Percentiles rank a stretch among this genome's conserved stretches.
phyloP scores from a whole-genome alignment of 2,329 filamentous ascomycete genomes.

The Penicillium decumbens region DNA sequence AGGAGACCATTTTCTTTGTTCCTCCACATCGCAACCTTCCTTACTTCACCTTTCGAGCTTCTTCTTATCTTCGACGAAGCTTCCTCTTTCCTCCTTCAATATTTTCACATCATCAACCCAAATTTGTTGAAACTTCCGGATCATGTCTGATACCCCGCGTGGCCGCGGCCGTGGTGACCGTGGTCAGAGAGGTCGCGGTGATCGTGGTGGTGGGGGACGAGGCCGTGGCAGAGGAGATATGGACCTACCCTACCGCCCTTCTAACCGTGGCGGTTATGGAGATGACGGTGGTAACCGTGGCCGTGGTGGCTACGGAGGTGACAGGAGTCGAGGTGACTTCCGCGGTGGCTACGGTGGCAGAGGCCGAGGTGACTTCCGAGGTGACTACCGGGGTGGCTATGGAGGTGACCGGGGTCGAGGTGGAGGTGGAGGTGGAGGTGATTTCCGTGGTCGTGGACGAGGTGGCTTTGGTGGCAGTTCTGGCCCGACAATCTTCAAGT shows the following conservation, averaged over 20 bases:
- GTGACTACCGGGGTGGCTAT: no score
- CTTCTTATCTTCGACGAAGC: neutral
- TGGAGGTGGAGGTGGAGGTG: slow-evolving; percentile 6
- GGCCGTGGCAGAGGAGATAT: slow-evolving; percentile 20
- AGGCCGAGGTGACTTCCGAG: neutral
- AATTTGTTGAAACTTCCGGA: neutral
- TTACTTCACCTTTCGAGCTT: neutral
- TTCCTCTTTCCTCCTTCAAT: neutral
- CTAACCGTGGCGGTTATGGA: slow-evolving; percentile 20
- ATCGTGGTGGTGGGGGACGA: slow-evolving; percentile 20
- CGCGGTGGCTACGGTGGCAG: slow-evolving; percentile 8
- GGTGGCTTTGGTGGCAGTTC: slow-evolving; percentile 19
- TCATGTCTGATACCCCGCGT: slow-evolving; percentile 14
- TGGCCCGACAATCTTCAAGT: slow-evolving; percentile 30
- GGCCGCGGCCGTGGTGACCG: slow-evolving; percentile 20
- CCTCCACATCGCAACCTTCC: neutral
- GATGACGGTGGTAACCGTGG: slow-evolving; percentile 27
- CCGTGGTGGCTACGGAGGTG: slow-evolving; percentile 25
- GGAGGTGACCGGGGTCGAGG: slow-evolving; percentile 9
- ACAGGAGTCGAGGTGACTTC: slow-evolving; percentile 28
- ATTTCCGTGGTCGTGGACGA: slow-evolving; percentile 10
- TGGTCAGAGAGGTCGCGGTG: slow-evolving; percentile 2
- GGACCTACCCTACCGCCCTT: slow-evolving; percentile 23
- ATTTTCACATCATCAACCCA: neutral
- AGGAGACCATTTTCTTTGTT: neutral